A percentile compares a stretch with the other conserved stretches of the same genome.
These are phyloP conservation scores for Iberis pinnata DNA, from an alignment of 345 rosid species.

Conservation along the genomic window DNA sequence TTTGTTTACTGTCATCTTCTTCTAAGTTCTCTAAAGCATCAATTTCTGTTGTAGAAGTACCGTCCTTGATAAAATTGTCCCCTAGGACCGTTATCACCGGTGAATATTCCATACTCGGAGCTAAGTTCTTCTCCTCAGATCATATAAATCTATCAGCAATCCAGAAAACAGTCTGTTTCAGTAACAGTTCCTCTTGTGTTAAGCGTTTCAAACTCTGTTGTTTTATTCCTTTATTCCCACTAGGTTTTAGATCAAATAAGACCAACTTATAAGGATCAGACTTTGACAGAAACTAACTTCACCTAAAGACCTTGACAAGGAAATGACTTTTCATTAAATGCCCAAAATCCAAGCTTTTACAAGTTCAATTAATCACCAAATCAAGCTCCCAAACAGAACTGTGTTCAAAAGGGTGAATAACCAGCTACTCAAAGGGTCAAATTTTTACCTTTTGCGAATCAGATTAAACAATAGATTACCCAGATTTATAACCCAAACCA, in stretches of 20 bases:
- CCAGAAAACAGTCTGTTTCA: slow-evolving; percentile 3
- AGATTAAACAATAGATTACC: slow-evolving; percentile 19
- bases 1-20: slow-evolving; percentile 40
- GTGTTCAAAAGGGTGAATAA: slow-evolving; percentile 2
- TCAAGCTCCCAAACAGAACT: slow-evolving; percentile 23
- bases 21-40: slow-evolving; percentile 40
- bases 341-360: slow-evolving; percentile 18
- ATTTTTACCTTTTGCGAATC: slow-evolving; percentile 3
- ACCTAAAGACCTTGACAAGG: slow-evolving; percentile 1
- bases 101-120: slow-evolving; percentile 57
- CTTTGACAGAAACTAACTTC: slow-evolving; percentile 11
- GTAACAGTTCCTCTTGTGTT: not conserved
- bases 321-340: slow-evolving; percentile 5
- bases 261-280: slow-evolving; percentile 15
- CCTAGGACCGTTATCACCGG: slow-evolving; percentile 43
- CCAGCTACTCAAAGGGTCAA: slow-evolving; percentile 18
- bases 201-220: not conserved
- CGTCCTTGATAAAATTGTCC: slow-evolving; percentile 38
- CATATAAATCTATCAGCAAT: slow-evolving; percentile 23
- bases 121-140: slow-evolving; percentile 38
- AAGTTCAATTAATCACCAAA: slow-evolving; percentile 11
- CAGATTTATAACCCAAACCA: slow-evolving; percentile 10
- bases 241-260: slow-evolving; percentile 14
- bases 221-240: slow-evolving; percentile 10
- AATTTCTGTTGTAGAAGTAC: slow-evolving; percentile 33